Conservation (phyloP, 768 basidiomycete genomes). For the Calvatia gigantea region DNA sequence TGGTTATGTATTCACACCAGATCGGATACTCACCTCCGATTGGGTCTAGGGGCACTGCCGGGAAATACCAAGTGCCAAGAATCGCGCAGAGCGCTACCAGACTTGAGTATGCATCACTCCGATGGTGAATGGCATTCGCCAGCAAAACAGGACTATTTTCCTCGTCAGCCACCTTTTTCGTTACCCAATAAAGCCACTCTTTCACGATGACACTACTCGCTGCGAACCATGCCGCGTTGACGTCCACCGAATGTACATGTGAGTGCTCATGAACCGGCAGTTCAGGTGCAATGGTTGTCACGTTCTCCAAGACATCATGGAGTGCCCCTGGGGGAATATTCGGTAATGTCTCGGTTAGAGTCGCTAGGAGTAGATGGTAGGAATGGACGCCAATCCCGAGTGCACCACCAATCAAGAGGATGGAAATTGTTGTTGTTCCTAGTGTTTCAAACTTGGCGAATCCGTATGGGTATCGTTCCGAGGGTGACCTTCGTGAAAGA, state of each 20-base stretch:
- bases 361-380: slow-evolving; percentile 74
- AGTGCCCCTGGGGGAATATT: slow-evolving; percentile 60
- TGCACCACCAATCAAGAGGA: slow-evolving; percentile 82
- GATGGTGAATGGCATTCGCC: slow-evolving; percentile 97
- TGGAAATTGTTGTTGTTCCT: slow-evolving; percentile 86
- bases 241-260: slow-evolving; percentile 68
- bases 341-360: slow-evolving; percentile 63
- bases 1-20: background rate
- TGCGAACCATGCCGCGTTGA: slow-evolving; percentile 98
- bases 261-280: slow-evolving; percentile 52
- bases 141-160: slow-evolving; percentile 88
- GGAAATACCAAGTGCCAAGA: slow-evolving; percentile 83
- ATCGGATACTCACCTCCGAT: slow-evolving; percentile 67
- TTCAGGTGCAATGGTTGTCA: slow-evolving; percentile 49
- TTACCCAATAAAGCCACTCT: slow-evolving; percentile 91
- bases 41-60: slow-evolving; percentile 86
- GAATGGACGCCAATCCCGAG: slow-evolving; percentile 89
- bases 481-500: slow-evolving; percentile 78
- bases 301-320: slow-evolving; percentile 57
- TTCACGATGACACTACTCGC: slow-evolving; percentile 75
- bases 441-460: slow-evolving; percentile 95
- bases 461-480: slow-evolving; percentile 78
- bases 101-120: slow-evolving; percentile 96
- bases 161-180: slow-evolving; percentile 85
- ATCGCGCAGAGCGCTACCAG: slow-evolving; percentile 90